Evolutionary conservation across 2,329 filamentous ascomycete genomes (phyloP).

Genomic region (Colletotrichum destructivum): DNA sequence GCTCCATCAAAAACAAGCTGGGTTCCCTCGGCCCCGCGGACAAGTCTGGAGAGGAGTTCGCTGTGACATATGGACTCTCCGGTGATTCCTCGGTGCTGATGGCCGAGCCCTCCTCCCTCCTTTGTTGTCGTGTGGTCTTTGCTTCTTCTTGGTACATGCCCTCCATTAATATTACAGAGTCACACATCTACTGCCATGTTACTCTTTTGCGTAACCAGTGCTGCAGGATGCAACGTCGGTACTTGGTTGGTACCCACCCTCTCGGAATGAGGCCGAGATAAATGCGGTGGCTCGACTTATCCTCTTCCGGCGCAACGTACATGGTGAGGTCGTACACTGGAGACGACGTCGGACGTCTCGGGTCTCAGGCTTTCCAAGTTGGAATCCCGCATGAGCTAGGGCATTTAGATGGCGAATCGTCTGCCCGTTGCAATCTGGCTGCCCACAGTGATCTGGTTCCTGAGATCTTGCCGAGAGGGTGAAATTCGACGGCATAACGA

Average conservation of each 20-base stretch:
- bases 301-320: slow-evolving; percentile 1
- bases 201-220: slow-evolving; percentile 6
- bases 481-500: not conserved
- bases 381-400: not conserved
- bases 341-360: not conserved
- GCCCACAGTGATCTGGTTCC: not conserved
- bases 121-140: not conserved
- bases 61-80: slow-evolving; percentile 4
- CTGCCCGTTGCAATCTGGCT: not conserved
- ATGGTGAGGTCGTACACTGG: slow-evolving; percentile 2
- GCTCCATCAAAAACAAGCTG: slow-evolving; percentile 16
- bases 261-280: slow-evolving; percentile 40
- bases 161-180: slow-evolving; percentile 2
- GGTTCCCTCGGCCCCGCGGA: slow-evolving; percentile 2
- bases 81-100: slow-evolving; percentile 37
- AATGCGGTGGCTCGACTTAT: not conserved
- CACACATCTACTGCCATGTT: slow-evolving; percentile 9
- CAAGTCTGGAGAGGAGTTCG: slow-evolving; percentile 22
- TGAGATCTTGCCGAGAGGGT: not conserved
- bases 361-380: not conserved
- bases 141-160: not conserved
- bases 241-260: slow-evolving; percentile 36
- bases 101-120: slow-evolving; percentile 8
- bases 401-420: not conserved
- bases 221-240: slow-evolving; percentile 33